A percentile compares a stretch with the other conserved stretches of the same genome.
phyloP scores from a whole-genome alignment of 2,329 filamentous ascomycete genomes.

The Lasiodiplodia sp. region DNA sequence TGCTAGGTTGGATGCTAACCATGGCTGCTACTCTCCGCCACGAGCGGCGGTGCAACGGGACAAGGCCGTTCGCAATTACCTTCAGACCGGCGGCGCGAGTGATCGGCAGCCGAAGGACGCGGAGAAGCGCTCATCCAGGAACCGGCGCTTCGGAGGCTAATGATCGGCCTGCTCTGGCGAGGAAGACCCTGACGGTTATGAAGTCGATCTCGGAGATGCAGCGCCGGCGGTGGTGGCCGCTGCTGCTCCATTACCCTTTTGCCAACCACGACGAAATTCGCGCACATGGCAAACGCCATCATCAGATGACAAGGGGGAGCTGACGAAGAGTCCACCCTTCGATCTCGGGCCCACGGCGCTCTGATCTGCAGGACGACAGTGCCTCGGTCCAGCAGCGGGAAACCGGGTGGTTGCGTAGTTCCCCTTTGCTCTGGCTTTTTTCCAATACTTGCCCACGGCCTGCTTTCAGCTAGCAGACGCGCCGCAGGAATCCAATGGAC shows the following conservation, averaged over 20 bases:
- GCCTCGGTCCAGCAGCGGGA: conserved; percentile 19
- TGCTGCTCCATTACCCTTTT: background rate
- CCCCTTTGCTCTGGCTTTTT: background rate
- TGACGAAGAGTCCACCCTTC: conserved; percentile 1
- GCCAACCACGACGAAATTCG: conserved; percentile 21
- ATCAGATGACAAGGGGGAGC: conserved; percentile 18
- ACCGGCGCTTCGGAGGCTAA: background rate
- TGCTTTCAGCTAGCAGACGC: background rate
- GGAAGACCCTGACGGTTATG: background rate
- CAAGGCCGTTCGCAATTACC: background rate
- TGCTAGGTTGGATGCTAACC: background rate
- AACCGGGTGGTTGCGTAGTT: background rate
- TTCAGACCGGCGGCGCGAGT: background rate
- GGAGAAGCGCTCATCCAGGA: background rate
- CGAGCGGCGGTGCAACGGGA: background rate
- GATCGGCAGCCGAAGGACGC: background rate
- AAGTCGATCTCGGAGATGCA: background rate
- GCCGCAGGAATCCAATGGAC: background rate
- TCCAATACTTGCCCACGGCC: background rate
- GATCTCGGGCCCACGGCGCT: conserved; percentile 11
- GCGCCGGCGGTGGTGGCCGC: background rate
- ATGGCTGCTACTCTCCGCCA: background rate
- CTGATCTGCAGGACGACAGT: background rate
- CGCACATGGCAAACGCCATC: conserved; percentile 18
- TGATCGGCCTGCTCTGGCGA: background rate